phyloP scores from a whole-genome alignment of 164 flowering plant genomes.

The Vitis rotundifolia region DNA sequence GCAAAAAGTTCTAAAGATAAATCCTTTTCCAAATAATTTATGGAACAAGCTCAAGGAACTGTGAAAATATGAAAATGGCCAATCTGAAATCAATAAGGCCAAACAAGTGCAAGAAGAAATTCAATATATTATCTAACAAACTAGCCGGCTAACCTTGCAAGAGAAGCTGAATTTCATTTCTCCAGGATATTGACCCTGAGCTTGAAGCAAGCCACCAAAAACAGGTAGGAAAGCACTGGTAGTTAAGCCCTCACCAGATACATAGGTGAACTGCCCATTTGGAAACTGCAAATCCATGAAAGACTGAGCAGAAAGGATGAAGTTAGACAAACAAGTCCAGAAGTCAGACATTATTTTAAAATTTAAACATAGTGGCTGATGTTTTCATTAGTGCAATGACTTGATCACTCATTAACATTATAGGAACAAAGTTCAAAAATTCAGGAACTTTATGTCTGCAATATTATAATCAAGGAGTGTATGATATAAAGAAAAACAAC shows the following conservation, averaged over 20 bases:
- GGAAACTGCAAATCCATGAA: conserved; percentile 98
- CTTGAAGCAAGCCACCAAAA: conserved; percentile 93
- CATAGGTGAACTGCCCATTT: conserved; percentile 93
- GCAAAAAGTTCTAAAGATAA: conserved; percentile 11
- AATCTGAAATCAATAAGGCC: neutral
- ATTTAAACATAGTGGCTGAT: no score
- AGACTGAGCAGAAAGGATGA: conserved; percentile 49
- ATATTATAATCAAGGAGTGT: no score
- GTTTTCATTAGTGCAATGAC: no score
- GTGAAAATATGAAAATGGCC: neutral
- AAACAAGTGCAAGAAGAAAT: neutral
- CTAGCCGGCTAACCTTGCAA: conserved; percentile 61
- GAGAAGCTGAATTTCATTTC: conserved; percentile 88
- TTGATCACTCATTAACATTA: no score
- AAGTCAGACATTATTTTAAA: no score
- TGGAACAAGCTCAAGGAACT: neutral
- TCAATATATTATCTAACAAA: neutral
- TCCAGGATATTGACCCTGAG: conserved; percentile 95
- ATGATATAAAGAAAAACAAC: no score
- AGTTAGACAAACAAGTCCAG: neutral
- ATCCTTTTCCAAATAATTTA: neutral
- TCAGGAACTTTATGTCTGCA: no score
- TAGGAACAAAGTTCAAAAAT: no score
- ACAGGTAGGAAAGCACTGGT: conserved; percentile 85
- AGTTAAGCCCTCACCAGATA: conserved; percentile 91